Conservation (phyloP, 257 asterid genomes). For the Cinchona pubescens region DNA sequence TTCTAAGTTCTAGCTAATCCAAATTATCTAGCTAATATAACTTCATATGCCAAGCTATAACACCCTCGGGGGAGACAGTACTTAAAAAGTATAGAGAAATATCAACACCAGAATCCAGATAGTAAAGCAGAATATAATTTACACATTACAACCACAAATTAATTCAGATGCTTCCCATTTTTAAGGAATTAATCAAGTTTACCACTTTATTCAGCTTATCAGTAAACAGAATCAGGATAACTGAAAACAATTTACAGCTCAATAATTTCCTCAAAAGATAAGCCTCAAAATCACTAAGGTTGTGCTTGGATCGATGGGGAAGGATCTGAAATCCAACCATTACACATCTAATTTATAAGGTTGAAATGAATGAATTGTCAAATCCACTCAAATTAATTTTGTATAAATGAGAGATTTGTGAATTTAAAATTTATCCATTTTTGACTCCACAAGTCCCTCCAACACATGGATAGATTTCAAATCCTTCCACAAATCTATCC, state of each 20-base stretch:
- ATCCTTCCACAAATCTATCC: no score
- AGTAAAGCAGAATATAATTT: background rate
- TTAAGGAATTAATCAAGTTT: background rate
- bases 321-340: no score
- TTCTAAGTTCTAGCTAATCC: background rate
- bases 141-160: background rate
- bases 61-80: background rate
- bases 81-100: background rate
- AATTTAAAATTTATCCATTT: no score
- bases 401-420: no score
- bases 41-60: background rate
- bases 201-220: background rate
- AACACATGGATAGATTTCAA: no score
- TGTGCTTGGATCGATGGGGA: no score
- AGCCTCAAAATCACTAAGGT: background rate
- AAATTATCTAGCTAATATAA: background rate
- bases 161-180: background rate
- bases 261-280: background rate
- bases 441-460: no score
- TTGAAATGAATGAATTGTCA: no score
- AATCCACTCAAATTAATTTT: no score
- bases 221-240: no score
- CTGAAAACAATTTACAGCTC: no score
- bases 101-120: background rate
- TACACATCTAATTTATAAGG: no score